These are phyloP conservation scores for Yamadazyma dushanensis DNA, from an alignment of 1,139 yeast species.

Conservation along the genomic window DNA sequence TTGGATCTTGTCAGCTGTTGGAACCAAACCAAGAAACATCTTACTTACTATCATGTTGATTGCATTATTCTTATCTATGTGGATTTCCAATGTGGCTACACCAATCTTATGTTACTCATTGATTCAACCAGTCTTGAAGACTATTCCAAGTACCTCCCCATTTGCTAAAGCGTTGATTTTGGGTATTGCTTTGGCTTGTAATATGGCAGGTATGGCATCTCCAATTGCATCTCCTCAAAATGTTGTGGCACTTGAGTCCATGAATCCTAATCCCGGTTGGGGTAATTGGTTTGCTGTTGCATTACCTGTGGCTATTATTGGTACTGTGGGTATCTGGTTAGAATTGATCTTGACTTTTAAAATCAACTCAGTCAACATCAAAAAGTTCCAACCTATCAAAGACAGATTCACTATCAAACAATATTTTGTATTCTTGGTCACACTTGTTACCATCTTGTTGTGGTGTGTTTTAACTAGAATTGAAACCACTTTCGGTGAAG, in stretches of 20 bases:
- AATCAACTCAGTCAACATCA: slow-evolving; percentile 44
- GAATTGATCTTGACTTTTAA: slow-evolving; percentile 69
- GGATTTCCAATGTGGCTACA: slow-evolving; percentile 80
- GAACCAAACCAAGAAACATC: slow-evolving; percentile 64
- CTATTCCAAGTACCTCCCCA: slow-evolving; percentile 73
- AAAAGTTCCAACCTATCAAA: slow-evolving; percentile 62
- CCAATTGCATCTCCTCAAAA: slow-evolving; percentile 97
- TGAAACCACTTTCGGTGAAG: slow-evolving; percentile 74
- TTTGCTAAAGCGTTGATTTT: slow-evolving; percentile 82
- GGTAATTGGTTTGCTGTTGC: slow-evolving; percentile 90
- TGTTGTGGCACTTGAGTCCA: slow-evolving; percentile 81
- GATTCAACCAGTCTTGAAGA: slow-evolving; percentile 73
- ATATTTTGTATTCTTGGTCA: slow-evolving; percentile 64
- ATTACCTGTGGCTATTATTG: slow-evolving; percentile 69
- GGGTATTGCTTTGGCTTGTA: slow-evolving; percentile 90
- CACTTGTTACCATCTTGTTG: slow-evolving; percentile 67
- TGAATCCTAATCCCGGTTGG: slow-evolving; percentile 94
- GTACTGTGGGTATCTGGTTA: slow-evolving; percentile 68
- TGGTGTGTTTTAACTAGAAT: slow-evolving; percentile 81
- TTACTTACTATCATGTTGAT: slow-evolving; percentile 66
- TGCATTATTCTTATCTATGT: slow-evolving; percentile 69
- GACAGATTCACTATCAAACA: slow-evolving; percentile 76
- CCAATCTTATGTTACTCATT: slow-evolving; percentile 73
- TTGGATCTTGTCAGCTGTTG: slow-evolving; percentile 62
- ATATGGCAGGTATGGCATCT: slow-evolving; percentile 94